Conservation (phyloP, 1,284 basidiomycete genomes). For the Pisolithus thermaeus region DNA sequence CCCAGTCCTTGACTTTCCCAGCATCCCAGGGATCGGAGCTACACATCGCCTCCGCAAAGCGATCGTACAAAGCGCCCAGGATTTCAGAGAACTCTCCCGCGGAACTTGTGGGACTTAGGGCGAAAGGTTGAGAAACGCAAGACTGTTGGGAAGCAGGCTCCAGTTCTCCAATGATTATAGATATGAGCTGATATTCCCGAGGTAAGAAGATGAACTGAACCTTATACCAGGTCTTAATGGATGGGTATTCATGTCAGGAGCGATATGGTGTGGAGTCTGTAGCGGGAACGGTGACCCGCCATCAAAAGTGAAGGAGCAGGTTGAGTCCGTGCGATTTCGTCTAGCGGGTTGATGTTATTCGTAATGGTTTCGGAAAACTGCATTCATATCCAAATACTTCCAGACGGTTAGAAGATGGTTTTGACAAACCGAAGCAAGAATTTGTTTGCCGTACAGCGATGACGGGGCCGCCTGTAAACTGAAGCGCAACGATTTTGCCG, state of each 20-base stretch:
- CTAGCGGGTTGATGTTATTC: too few relatives aligned
- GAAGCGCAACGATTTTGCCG: too few relatives aligned
- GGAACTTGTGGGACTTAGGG: constrained; percentile 29
- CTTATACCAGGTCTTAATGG: constrained; percentile 44
- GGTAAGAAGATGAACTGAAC: constrained; percentile 45
- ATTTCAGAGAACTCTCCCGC: constrained; percentile 31
- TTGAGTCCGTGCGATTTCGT: neutral
- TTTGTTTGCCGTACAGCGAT: too few relatives aligned
- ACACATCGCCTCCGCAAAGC: constrained; percentile 34
- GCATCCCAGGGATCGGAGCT: constrained; percentile 17
- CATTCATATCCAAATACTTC: too few relatives aligned
- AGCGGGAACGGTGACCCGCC: constrained; percentile 4
- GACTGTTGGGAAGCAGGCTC: constrained; percentile 22
- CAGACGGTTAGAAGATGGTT: too few relatives aligned
- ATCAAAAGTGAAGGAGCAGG: constrained; percentile 15
- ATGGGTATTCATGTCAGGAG: constrained; percentile 44
- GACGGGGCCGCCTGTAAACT: too few relatives aligned
- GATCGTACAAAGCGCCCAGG: constrained; percentile 41
- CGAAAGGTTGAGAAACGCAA: constrained; percentile 32
- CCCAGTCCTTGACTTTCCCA: constrained; percentile 33
- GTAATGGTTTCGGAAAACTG: too few relatives aligned
- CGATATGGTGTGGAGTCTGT: constrained; percentile 21
- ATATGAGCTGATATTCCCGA: constrained; percentile 50
- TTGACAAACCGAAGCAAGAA: too few relatives aligned
- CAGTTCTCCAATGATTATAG: constrained; percentile 26